Evolutionary conservation across 2,329 filamentous ascomycete species (phyloP), one percentile per base, ranked within the genome.

Genomic region (Exophiala sp.): DNA sequence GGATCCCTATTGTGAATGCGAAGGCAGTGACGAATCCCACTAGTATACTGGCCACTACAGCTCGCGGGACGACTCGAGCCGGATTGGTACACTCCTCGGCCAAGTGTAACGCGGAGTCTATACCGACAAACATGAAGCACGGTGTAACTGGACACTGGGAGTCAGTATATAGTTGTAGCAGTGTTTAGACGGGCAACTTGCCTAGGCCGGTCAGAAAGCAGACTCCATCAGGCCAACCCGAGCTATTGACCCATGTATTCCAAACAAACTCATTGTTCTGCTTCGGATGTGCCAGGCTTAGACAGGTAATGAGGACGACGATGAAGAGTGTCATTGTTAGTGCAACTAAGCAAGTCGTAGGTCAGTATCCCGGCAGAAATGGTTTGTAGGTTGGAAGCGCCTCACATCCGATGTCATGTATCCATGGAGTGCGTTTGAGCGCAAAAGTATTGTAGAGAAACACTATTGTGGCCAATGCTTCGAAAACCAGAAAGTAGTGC

Each of bases 161-260:
- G 24, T 27, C 24, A 27, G 24, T 10, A 27, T 27, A 10, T n/a
- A 10, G 24, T 27, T 27, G 6, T 27, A 10, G 6, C 24, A 27
- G 5, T 27, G 6, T 27, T 27, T 10, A 6, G 24, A 5, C 10
- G 24, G 5, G 10, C 10, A 6, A 27, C 24, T 6, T 27, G 10
- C 24, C 58, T 4, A 73, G 60, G 0, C 70, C 70, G 0, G 66
- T 71, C 4, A 72, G 59, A 42, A 70, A 72, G 22, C 64, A 65
- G 9, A 68, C 52, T 6, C 56, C 65, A 10, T 48, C 51, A 13
- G 47, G 42, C 59, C 59, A 61, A 27, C 59, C 59, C 16, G 44
- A 55, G 30, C 55, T 35, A 45, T 61, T 60, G 16, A 51, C 39
- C 16, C 53, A 61, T 3, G 42, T 54, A 11, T 43, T 53, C 48